A percentile compares a stretch with the other conserved stretches of the same genome.
Conservation (phyloP, 352 stramenopile genomes). For the Aphanomyces stellatus region DNA sequence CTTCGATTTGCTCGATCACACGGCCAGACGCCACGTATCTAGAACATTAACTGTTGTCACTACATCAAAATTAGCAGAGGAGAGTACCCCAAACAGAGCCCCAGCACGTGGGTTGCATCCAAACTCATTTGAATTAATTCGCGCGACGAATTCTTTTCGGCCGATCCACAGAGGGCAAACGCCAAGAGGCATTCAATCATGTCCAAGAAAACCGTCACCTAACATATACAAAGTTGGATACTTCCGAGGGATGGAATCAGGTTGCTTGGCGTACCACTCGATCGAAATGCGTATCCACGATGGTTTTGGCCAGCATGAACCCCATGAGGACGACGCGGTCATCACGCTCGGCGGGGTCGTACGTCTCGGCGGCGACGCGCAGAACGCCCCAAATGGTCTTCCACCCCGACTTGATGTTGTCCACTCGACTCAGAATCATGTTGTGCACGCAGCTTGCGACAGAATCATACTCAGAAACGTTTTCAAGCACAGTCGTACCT, state of each 20-base stretch:
- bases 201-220: constrained; percentile 52
- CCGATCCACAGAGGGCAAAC: constrained; percentile 64
- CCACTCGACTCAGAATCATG: constrained; percentile 81
- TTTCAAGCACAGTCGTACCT: constrained; percentile 23
- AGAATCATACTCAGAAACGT: not conserved
- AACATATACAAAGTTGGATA: not conserved
- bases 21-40: constrained; percentile 11
- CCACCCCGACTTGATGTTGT: constrained; percentile 89
- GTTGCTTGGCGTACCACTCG: no score
- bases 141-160: constrained; percentile 40
- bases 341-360: constrained; percentile 37
- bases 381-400: constrained; percentile 91
- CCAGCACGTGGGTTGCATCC: not conserved
- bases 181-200: constrained; percentile 68
- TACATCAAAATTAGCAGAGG: no score
- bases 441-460: constrained; percentile 73
- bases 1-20: constrained; percentile 2
- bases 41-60: no score
- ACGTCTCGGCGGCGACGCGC: constrained; percentile 75
- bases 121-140: not conserved
- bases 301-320: constrained; percentile 80
- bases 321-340: constrained; percentile 65
- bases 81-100: constrained; percentile 12
- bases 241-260: not conserved
- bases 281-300: constrained; percentile 69